Percentiles rank a stretch among this genome's conserved stretches.
phyloP scores from a whole-genome alignment of 371 early-diverging fungal species.

The Syncephalastrum racemosum region DNA sequence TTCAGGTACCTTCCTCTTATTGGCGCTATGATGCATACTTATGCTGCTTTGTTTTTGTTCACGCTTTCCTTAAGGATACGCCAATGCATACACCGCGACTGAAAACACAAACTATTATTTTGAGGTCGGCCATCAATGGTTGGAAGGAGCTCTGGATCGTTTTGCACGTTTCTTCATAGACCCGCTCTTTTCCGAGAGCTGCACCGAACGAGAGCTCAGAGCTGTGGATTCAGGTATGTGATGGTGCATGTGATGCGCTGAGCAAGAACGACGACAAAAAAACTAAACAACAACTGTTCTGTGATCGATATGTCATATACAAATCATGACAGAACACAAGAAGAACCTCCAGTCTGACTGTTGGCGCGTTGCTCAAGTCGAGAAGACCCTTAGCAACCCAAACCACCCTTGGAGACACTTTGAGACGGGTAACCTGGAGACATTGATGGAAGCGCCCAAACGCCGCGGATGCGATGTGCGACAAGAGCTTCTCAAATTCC shows the following conservation, averaged over 20 bases:
- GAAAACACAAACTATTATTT: constrained; percentile 96
- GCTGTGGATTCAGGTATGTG: constrained; percentile 87
- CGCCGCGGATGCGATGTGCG: constrained; percentile 77
- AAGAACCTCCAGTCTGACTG: constrained; percentile 86
- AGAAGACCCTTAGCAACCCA: constrained; percentile 75
- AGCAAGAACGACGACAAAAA: not conserved
- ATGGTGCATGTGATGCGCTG: no score
- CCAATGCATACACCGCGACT: constrained; percentile 92
- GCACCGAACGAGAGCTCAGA: constrained; percentile 89
- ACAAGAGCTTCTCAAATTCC: constrained; percentile 84
- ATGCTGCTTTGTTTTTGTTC: no score
- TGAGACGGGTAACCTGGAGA: constrained; percentile 83
- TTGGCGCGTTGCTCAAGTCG: constrained; percentile 87
- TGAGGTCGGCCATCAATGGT: constrained; percentile 80
- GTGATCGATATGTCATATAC: no score
- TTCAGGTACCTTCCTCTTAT: constrained; percentile 72
- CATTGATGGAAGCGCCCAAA: constrained; percentile 77
- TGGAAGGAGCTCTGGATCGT: constrained; percentile 93
- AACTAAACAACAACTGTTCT: not conserved
- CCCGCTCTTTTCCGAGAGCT: constrained; percentile 83
- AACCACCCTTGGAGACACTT: constrained; percentile 87
- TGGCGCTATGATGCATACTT: no score
- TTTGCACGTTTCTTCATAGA: constrained; percentile 93
- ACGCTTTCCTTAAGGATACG: no score
- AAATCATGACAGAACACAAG: constrained; percentile 70